phyloP scores from a whole-genome alignment of 2,329 filamentous ascomycete genomes.

The Amauroascus niger region DNA sequence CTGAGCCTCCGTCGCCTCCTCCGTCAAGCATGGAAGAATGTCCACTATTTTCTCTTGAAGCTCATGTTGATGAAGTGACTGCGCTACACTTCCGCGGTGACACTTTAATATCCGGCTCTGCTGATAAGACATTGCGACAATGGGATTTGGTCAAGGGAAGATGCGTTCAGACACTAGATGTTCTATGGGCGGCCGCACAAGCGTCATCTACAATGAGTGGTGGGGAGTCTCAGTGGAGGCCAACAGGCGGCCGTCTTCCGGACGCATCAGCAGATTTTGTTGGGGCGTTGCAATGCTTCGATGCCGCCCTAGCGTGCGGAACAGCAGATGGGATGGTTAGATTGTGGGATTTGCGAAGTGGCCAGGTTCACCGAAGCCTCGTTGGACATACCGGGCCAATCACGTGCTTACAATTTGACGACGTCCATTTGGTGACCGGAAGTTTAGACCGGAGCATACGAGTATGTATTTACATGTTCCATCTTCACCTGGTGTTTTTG shows the following conservation, averaged over 20 bases:
- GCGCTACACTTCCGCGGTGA: slow-evolving; percentile 84
- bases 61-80: slow-evolving; percentile 89
- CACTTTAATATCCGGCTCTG: slow-evolving; percentile 85
- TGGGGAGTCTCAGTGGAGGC: slow-evolving; percentile 58
- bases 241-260: slow-evolving; percentile 51
- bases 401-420: slow-evolving; percentile 90
- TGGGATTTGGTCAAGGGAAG: slow-evolving; percentile 98
- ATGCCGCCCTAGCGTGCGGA: slow-evolving; percentile 87
- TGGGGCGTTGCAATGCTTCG: slow-evolving; percentile 88
- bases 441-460: slow-evolving; percentile 86
- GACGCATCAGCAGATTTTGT: slow-evolving; percentile 78
- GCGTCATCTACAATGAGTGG: slow-evolving; percentile 60
- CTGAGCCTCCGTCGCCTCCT: slow-evolving; percentile 56
- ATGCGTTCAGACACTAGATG: slow-evolving; percentile 92
- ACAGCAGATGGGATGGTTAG: slow-evolving; percentile 96
- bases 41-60: slow-evolving; percentile 74
- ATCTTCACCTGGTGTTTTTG: too few species aligned
- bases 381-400: slow-evolving; percentile 94
- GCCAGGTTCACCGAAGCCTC: slow-evolving; percentile 90
- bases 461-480: slow-evolving; percentile 49
- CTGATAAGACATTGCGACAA: slow-evolving; percentile 93
- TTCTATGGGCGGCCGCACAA: slow-evolving; percentile 95
- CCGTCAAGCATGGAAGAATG: slow-evolving; percentile 79
- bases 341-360: slow-evolving; percentile 90
- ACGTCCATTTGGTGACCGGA: slow-evolving; percentile 86